phyloP scores from a whole-genome alignment of 352 stramenopile genomes.

The Phytophthora ohioensis region DNA sequence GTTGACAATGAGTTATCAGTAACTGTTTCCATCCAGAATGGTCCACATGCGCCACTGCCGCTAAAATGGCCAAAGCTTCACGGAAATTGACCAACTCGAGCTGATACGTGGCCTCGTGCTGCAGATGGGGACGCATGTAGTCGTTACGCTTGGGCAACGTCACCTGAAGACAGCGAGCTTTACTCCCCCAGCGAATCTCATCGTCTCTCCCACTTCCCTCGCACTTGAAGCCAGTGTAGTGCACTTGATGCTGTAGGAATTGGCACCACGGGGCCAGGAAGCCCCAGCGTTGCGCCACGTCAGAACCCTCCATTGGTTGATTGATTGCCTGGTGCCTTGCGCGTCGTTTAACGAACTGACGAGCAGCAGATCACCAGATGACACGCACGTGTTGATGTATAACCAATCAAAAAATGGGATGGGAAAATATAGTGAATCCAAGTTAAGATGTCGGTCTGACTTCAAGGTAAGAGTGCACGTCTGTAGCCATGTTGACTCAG shows the following conservation, averaged over 20 bases:
- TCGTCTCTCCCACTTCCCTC: constrained; percentile 1
- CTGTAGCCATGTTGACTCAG: too few species aligned
- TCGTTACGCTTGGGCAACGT: constrained; percentile 9
- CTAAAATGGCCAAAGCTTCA: constrained; percentile 42
- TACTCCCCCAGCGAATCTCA: constrained; percentile 2
- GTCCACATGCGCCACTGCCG: constrained; percentile 33
- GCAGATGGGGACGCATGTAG: constrained; percentile 8
- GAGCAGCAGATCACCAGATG: neutral
- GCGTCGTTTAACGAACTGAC: constrained; percentile 9
- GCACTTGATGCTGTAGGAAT: neutral
- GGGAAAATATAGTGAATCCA: neutral
- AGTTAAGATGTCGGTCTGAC: neutral
- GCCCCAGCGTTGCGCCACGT: constrained; percentile 22
- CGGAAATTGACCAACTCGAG: constrained; percentile 13
- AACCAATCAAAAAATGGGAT: constrained; percentile 5
- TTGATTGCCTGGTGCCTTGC: neutral
- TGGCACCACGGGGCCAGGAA: constrained; percentile 24
- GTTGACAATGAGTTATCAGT: constrained; percentile 32
- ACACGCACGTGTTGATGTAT: neutral
- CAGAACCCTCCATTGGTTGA: constrained; percentile 4
- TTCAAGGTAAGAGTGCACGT: too few species aligned
- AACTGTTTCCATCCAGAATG: constrained; percentile 36
- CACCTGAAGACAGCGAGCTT: constrained; percentile 10
- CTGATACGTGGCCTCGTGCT: constrained; percentile 12
- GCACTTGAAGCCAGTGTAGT: constrained; percentile 12